A percentile compares a stretch with the other conserved stretches of the same genome.
Conservation (phyloP, 2,329 filamentous ascomycete genomes). For the Colletotrichum kahawae region DNA sequence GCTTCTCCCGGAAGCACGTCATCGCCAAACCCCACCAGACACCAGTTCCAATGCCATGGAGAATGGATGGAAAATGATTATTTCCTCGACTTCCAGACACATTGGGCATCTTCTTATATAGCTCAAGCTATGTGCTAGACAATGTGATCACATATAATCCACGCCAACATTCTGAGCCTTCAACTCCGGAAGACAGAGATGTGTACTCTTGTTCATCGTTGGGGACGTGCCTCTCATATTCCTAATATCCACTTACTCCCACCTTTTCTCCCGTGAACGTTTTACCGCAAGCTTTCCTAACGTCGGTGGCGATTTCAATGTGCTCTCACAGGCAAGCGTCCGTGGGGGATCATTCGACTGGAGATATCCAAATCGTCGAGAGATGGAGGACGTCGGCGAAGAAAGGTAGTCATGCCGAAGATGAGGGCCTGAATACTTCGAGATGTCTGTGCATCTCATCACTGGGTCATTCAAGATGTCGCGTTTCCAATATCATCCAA, state of each 20-base stretch:
- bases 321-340: too few relatives aligned
- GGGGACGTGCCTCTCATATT: neutral
- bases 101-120: neutral
- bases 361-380: neutral
- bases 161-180: accelerated
- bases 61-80: neutral
- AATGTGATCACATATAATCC: accelerated
- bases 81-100: neutral
- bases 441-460: neutral
- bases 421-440: neutral
- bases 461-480: neutral
- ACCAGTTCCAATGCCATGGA: neutral
- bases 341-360: neutral
- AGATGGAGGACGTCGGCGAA: neutral
- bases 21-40: neutral
- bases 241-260: neutral
- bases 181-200: neutral
- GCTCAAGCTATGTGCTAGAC: accelerated
- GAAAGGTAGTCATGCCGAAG: neutral
- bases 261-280: neutral
- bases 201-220: neutral
- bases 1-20: neutral
- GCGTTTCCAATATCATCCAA: neutral
- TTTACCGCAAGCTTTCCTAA: neutral
- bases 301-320: neutral